Base-by-base conservation (phyloP, 768 basidiomycete species). In the Zangia roseola region DNA sequence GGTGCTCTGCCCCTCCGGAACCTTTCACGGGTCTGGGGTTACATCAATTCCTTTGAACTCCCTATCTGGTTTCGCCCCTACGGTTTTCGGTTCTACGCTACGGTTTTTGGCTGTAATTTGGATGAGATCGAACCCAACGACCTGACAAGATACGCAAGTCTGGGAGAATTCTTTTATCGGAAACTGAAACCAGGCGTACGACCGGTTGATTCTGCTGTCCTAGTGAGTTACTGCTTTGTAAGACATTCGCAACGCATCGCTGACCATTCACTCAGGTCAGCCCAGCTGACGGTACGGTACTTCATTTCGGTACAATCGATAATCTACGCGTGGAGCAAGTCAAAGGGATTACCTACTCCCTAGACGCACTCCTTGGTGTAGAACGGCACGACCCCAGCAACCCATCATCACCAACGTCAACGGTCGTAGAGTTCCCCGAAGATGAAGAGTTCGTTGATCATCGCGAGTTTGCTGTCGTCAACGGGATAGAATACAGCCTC, bases 161-260 rank as follows among this genome's bases (percentile, higher is more conserved):
- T 99, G n/a, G 94, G 94, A 30, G 91, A 88, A 19, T 99, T 99
- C 71, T 98, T 99, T 73, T 94, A 97, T 68, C 78, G 97, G 26
- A 81, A 80, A 55, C 77, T 99, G 50, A 91, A 88, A 65, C 75
- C 78, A 20, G 97, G 92, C 34, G 82, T 68, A 28, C 78, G 97
- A 19, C 92, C 93, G 5, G 84, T 95, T 17, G 91, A 82, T 24
- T 71, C 82, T 24, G 82, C 87, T 16, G 70, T 80, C 4, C 78
- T 97, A 52, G 94, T 91, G 52, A 53, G 80, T 69, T 1, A 12
- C 38, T 0, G 8, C 30, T 8, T 25, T 10, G 28, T 5, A 12
- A 20, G 30, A 14, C 13, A 21, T 26, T 28, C 12, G 12, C 2
- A 4, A 20, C 17, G 33, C 31, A 23, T 30, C 19, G 28, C 31